Percentiles rank a stretch among this genome's conserved stretches.
These are phyloP conservation scores for Acanthamoeba sp. DNA, from an alignment of 208 protist genomes.

Conservation along the genomic window DNA sequence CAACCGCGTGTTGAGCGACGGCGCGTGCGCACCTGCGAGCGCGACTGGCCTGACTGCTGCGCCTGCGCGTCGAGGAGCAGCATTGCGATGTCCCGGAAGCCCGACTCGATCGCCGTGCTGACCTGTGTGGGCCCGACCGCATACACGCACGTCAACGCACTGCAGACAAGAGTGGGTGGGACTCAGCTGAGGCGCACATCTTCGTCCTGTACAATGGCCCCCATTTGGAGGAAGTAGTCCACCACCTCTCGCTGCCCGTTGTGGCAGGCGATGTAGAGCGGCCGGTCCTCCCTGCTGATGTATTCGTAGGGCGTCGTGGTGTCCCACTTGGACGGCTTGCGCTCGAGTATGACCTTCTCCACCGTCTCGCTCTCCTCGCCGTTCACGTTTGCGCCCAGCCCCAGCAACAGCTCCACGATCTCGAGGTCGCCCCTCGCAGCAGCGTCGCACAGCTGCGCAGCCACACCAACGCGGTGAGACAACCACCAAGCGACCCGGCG, in stretches of 20 bases:
- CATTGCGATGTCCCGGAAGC: conserved; percentile 41
- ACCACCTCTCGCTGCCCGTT: conserved; percentile 42
- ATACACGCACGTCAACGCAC: neutral
- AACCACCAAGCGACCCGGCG: too few relatives aligned
- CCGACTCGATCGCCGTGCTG: conserved; percentile 30
- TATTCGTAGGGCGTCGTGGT: conserved; percentile 66
- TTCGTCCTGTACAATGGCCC: conserved; percentile 69
- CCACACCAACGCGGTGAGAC: too few relatives aligned
- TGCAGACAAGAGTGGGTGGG: neutral
- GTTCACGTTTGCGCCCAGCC: conserved; percentile 63
- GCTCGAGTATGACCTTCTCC: conserved; percentile 67
- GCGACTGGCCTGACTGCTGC: conserved; percentile 25
- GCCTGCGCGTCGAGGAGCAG: conserved; percentile 21
- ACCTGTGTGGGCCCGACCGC: too few relatives aligned
- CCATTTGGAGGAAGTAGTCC: conserved; percentile 47
- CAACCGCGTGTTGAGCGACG: neutral
- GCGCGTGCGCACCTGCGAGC: neutral
- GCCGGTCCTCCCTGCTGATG: conserved; percentile 52
- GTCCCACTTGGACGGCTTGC: conserved; percentile 66
- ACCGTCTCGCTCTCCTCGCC: conserved; percentile 71
- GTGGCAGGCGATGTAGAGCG: conserved; percentile 61
- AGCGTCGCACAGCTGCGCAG: conserved; percentile 8
- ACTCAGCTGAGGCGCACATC: conserved; percentile 11
- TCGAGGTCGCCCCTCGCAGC: neutral
- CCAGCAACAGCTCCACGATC: conserved; percentile 42